Percentiles rank a stretch among this genome's conserved stretches.
Evolutionary conservation across 176 grass and related monocot species (phyloP).

Genomic region (Musa itinerans): DNA sequence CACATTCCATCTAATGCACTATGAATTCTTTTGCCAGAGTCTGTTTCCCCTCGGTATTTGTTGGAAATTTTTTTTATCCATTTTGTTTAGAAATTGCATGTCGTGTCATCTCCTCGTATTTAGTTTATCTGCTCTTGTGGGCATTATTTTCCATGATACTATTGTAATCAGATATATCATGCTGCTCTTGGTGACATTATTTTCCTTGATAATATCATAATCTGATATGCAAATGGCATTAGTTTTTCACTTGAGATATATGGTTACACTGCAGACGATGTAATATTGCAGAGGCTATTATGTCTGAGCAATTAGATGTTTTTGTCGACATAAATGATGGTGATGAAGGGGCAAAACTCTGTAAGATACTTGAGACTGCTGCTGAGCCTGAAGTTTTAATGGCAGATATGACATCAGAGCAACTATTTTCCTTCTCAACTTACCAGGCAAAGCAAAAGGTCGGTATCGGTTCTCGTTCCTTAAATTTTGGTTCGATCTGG

Average conservation of each 20-base stretch:
- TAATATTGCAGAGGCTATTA: constrained; percentile 65
- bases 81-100: not conserved
- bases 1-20: not conserved
- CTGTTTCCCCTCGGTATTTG: no score
- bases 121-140: not conserved
- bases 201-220: not conserved
- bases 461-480: not conserved
- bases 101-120: no score
- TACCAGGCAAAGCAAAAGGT: constrained; percentile 76
- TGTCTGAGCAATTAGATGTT: constrained; percentile 59
- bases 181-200: not conserved
- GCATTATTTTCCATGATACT: not conserved
- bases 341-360: constrained; percentile 76
- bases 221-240: not conserved
- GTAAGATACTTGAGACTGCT: constrained; percentile 54
- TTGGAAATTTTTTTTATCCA: not conserved
- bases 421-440: constrained; percentile 48
- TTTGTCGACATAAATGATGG: constrained; percentile 36
- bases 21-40: not conserved
- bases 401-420: constrained; percentile 65
- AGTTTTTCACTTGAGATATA: not conserved
- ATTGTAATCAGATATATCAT: not conserved
- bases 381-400: constrained; percentile 89
- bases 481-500: not conserved
- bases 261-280: constrained; percentile 37